These are phyloP conservation scores for Silene vulgaris DNA, from an alignment of 179 eudicot species.

Conservation along the genomic window DNA sequence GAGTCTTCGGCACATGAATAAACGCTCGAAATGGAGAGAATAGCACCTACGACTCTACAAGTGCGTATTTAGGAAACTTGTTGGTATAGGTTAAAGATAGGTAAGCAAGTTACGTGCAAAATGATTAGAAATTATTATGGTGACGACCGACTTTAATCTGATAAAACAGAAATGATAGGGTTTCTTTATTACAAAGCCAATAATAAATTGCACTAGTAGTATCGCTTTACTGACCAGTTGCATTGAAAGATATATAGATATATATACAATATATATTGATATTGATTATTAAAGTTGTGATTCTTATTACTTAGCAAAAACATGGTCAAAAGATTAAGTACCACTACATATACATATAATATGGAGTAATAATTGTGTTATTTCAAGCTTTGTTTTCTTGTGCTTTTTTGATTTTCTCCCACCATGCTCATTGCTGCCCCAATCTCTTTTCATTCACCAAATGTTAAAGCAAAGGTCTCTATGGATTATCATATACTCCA, in stretches of 20 bases:
- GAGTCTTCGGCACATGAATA: too few species aligned
- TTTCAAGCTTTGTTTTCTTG: not conserved
- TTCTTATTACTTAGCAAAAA: not conserved
- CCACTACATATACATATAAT: not conserved
- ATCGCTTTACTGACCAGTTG: not conserved
- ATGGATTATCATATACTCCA: too few species aligned
- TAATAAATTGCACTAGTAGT: not conserved
- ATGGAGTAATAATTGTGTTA: not conserved
- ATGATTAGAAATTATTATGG: too few species aligned
- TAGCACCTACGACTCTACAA: too few species aligned
- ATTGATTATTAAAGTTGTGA: slow-evolving; percentile 2
- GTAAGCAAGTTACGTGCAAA: too few species aligned
- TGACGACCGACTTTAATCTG: too few species aligned
- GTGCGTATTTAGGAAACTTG: too few species aligned
- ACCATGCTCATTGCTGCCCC: not conserved
- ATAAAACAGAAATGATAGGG: not conserved
- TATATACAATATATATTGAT: not conserved
- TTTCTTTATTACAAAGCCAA: not conserved
- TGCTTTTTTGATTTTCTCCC: not conserved
- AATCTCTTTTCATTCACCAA: not conserved
- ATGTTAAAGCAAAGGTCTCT: too few species aligned
- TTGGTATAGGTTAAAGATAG: too few species aligned
- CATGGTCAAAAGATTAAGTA: not conserved
- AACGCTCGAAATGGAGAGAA: too few species aligned
- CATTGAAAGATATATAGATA: not conserved